A percentile compares a stretch with the other conserved stretches of the same genome.
Evolutionary conservation across 2,329 filamentous ascomycete species (phyloP).

Genomic region (Xenoacremonium recifei): DNA sequence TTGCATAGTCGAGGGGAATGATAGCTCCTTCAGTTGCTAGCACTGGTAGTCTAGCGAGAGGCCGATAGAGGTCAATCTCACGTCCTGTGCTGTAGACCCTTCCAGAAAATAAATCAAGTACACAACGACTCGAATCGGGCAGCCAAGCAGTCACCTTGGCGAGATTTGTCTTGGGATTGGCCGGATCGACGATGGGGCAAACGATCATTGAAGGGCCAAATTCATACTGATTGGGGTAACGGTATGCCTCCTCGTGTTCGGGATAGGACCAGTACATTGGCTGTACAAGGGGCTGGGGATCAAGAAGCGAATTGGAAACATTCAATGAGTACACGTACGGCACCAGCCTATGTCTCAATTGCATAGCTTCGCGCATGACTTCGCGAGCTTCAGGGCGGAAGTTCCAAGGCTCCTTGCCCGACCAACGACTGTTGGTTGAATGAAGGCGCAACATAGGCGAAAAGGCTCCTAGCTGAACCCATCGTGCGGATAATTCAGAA

Average conservation of each 20-base stretch:
- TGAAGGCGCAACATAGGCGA: constrained; percentile 62
- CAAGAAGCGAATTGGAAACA: constrained; percentile 39
- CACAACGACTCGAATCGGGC: constrained; percentile 46
- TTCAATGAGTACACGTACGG: constrained; percentile 63
- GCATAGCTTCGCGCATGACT: constrained; percentile 49
- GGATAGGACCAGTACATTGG: constrained; percentile 64
- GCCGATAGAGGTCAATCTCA: constrained; percentile 49
- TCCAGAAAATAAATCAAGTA: constrained; percentile 58
- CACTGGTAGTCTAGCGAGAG: constrained; percentile 50
- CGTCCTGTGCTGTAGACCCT: constrained; percentile 57
- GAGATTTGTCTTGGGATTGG: constrained; percentile 44
- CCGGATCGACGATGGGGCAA: constrained; percentile 53
- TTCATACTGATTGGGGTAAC: constrained; percentile 55
- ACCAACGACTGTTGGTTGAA: constrained; percentile 56
- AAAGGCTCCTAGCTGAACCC: constrained; percentile 61
- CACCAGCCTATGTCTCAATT: constrained; percentile 56
- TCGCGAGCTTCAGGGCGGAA: constrained; percentile 45
- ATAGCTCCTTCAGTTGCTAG: constrained; percentile 57
- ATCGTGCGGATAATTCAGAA: constrained; percentile 58
- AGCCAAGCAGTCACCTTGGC: constrained; percentile 55
- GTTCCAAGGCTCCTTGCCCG: constrained; percentile 61
- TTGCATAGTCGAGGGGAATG: constrained; percentile 50
- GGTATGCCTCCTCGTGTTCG: constrained; percentile 51
- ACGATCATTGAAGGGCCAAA: constrained; percentile 59
- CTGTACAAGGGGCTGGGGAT: constrained; percentile 54